Evolutionary conservation across 352 stramenopile species (phyloP), one percentile per base, ranked within the genome.

Genomic region (Pythium chondricola): DNA sequence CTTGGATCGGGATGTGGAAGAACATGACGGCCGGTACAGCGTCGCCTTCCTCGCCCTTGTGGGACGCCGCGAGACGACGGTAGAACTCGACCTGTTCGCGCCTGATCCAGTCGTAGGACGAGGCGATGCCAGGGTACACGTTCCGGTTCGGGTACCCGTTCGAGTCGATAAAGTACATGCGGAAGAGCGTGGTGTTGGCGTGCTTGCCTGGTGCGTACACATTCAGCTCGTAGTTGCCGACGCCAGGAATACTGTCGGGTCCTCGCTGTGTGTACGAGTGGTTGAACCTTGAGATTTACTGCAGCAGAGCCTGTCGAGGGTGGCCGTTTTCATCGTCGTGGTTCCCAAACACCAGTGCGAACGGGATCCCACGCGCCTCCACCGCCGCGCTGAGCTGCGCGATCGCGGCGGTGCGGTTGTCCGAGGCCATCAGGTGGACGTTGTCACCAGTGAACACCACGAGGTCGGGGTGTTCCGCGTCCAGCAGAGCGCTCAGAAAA

Each of bases 371-470:
- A 17, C 69, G 56, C 18, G 48, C 56, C 33, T 83, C 71, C 0
- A 80, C 66, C 8, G 52, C 56, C 1, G 27, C 21, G 21, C 57
- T 69, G 40, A 71, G 69, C n/a, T 48, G 58, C 17, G 61, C 67
- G 16, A 85, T 69, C 1, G 71, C 63, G 14, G 46, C 47, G 2
- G 56, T 26, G 14, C 69, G 65, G 5, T 69, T 58, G 4, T 33
- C 26, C 1, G 40, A 30, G 6, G 59, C 49, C 9, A 61, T 43
- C 5, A 60, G 58, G 37, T 85, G 58, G 13, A 86, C 65, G 29
- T 86, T 85, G 46, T 86, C 77, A 33, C 77, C 74, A 0, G 71
- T 63, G 46, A 86, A 82, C 6, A 77, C 72, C 1, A 88, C 77
- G 8, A 86, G 74, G 44, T 88, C 74, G 6, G 77, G 77, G 22